A percentile compares a stretch with the other conserved stretches of the same genome.
Evolutionary conservation across 2,329 filamentous ascomycete species (phyloP).

Genomic region (Xylaria sp.): DNA sequence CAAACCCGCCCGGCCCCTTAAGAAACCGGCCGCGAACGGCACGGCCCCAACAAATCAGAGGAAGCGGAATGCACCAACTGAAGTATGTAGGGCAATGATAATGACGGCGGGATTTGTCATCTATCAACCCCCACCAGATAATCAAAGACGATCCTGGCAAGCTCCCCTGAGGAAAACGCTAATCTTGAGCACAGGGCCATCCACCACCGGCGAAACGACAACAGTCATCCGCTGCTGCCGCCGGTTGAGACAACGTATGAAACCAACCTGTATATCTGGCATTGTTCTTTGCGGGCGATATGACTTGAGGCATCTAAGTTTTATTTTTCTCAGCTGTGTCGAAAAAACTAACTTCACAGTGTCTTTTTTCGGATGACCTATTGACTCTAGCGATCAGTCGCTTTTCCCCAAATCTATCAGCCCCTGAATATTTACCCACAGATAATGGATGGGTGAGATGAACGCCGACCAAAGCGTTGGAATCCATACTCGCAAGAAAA

Average conservation of each 20-base stretch:
- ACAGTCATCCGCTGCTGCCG: constrained; percentile 46
- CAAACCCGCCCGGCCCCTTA: constrained; percentile 68
- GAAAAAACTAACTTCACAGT: constrained; percentile 32
- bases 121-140: constrained; percentile 39
- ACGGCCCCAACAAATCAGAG: constrained; percentile 50
- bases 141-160: constrained; percentile 29
- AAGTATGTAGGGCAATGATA: constrained; percentile 48
- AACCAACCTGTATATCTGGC: constrained; percentile 8
- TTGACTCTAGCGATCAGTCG: constrained; percentile 3
- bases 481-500: neutral
- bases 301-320: constrained; percentile 16
- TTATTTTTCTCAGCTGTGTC: constrained; percentile 15
- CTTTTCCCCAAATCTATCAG: neutral
- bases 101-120: constrained; percentile 39
- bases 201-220: constrained; percentile 49
- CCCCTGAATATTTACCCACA: neutral
- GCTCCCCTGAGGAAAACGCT: constrained; percentile 39
- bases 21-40: constrained; percentile 57
- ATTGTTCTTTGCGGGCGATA: constrained; percentile 12
- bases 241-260: constrained; percentile 42
- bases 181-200: constrained; percentile 43
- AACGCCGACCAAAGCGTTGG: neutral
- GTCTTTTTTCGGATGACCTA: neutral
- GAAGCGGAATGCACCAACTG: constrained; percentile 59
- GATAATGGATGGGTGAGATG: neutral